Evolutionary conservation across 148 eudicot genomes (phyloP), one percentile per base, ranked within the genome.

Genomic region (Fallopia convolvulus): DNA sequence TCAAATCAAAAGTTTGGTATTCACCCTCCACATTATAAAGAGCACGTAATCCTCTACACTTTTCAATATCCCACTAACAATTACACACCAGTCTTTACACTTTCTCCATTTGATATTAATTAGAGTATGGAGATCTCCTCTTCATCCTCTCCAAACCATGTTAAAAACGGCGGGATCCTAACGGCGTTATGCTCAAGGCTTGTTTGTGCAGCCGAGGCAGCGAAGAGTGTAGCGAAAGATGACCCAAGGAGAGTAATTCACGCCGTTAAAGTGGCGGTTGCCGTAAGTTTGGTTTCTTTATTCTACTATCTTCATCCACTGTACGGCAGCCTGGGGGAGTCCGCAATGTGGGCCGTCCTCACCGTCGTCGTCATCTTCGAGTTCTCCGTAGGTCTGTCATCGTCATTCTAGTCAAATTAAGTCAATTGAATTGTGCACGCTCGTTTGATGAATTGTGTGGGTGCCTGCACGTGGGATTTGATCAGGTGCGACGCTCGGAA

Each of bases 401-500:
- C 1, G 18, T 12, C 70, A 26, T 12, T 2, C 17, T 26, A 4
- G 58, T 52, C 6, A 17, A 2, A 8, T 44, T 8, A 44, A 44
- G 7, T 1, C 23, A 13, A 55, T 55, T 55, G n/a, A 5, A 63
- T 63, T 11, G 2, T n/a, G 14, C 23, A n/a, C 5, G 61, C 61
- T 12, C 8, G 61, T 6, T 6, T 50, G 18, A 50, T 50, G 30
- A 26, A 26, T 26, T 26, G 39, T 36, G 39, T 36, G 39, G 39
- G 39, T 26, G 30, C 30, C 30, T 26, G 30, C 30, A 26, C 30
- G 30, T 11, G 70, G 14, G 72, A 13, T 66, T 68, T 68, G 3
- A 68, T 68, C 79, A 90, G 94, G 95, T 8, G 90, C 89, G 48
- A 85, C 95, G 10, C 74, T 91, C 1, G 88, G 87, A 26, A 89